Percentiles rank a stretch among this genome's conserved stretches.
Conservation (phyloP, 2,329 filamentous ascomycete species). For the Exophiala phaeomuriformis region DNA sequence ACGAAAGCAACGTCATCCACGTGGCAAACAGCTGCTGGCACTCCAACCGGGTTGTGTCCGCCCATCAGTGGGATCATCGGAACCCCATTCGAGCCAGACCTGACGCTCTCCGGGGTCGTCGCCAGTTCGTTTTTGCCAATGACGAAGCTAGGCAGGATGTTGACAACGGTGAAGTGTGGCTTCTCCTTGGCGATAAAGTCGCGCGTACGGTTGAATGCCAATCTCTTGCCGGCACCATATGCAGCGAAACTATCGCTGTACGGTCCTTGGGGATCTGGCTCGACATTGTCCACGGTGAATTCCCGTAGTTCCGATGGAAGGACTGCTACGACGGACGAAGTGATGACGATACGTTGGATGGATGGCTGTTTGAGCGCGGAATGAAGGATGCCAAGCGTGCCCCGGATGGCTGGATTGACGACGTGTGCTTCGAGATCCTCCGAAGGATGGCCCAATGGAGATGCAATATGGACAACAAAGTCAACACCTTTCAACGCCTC, state of each 20-base stretch:
- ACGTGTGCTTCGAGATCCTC: conserved; percentile 31
- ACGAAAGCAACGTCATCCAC: conserved; percentile 31
- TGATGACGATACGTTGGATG: conserved; percentile 67
- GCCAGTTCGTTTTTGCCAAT: conserved; percentile 44
- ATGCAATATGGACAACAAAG: conserved; percentile 35
- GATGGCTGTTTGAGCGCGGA: conserved; percentile 52
- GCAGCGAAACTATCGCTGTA: conserved; percentile 30
- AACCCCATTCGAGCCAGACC: conserved; percentile 26
- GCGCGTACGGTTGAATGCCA: conserved; percentile 62
- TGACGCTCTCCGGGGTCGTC: conserved; percentile 14
- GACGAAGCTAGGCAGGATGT: conserved; percentile 56
- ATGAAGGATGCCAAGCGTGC: conserved; percentile 56
- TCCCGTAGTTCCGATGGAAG: conserved; percentile 32
- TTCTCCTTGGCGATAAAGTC: conserved; percentile 51
- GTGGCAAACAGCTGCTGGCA: conserved; percentile 20
- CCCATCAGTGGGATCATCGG: conserved; percentile 17
- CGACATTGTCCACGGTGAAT: conserved; percentile 32
- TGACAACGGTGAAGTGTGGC: conserved; percentile 53
- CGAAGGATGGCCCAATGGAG: conserved; percentile 10
- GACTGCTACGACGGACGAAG: conserved; percentile 62
- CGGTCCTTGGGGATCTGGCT: conserved; percentile 20
- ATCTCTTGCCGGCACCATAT: conserved; percentile 50
- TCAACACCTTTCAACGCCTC: conserved; percentile 47
- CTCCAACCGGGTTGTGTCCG: conserved; percentile 4
- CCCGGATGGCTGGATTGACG: conserved; percentile 55